These are phyloP conservation scores for Picea glauca DNA, from an alignment of 75 land plant species.

Conservation along the genomic window DNA sequence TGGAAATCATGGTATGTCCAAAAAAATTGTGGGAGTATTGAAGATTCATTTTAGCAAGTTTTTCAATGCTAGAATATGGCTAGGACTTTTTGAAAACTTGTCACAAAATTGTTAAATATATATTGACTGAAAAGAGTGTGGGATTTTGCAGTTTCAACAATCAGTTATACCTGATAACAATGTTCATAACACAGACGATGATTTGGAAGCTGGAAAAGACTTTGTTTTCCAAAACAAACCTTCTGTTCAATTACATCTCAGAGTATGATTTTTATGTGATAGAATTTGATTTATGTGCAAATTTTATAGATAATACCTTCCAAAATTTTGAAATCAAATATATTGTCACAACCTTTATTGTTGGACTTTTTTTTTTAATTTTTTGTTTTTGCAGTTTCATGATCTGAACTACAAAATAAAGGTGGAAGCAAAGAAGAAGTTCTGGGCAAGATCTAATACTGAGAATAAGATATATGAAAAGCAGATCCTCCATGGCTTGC, in stretches of 20 bases:
- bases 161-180: neutral
- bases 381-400: constrained; percentile 9
- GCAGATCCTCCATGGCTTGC: constrained; percentile 16
- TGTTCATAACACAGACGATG: neutral
- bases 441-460: neutral
- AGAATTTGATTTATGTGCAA: neutral
- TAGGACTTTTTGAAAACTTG: no score
- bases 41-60: no score
- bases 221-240: neutral
- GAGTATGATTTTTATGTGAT: neutral
- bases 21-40: no score
- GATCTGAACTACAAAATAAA: constrained; percentile 12
- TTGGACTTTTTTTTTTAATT: neutral
- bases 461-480: neutral
- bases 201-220: neutral
- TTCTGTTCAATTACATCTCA: neutral
- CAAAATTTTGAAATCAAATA: neutral
- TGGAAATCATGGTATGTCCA: no score
- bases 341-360: neutral
- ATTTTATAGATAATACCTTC: neutral
- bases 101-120: no score
- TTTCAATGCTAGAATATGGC: no score
- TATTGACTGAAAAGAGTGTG: no score
- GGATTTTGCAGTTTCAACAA: neutral
- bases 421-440: neutral